These are phyloP conservation scores for Scutellaria baicalensis DNA, from an alignment of 257 asterid species.

Conservation along the genomic window DNA sequence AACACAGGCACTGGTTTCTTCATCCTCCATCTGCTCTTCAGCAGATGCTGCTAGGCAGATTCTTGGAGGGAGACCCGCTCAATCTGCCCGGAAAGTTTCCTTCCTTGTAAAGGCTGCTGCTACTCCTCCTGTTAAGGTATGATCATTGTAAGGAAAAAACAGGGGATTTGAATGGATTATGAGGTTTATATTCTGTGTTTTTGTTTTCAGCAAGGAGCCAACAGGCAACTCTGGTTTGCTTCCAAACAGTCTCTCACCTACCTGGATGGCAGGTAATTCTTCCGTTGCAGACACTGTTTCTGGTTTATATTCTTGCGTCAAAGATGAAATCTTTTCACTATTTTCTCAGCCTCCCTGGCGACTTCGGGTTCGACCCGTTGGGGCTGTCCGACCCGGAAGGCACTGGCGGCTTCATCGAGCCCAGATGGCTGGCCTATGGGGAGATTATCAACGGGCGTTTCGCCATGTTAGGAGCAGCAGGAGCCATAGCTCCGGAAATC, in stretches of 20 bases:
- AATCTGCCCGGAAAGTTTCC: constrained; percentile 52
- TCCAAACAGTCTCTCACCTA: constrained; percentile 19
- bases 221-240: constrained; percentile 24
- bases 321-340: too few relatives aligned
- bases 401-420: constrained; percentile 93
- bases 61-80: constrained; percentile 49
- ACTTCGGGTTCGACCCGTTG: constrained; percentile 89
- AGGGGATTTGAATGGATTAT: neutral
- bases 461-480: constrained; percentile 84
- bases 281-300: neutral
- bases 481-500: constrained; percentile 89
- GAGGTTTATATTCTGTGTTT: neutral
- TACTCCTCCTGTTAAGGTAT: constrained; percentile 82
- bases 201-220: constrained; percentile 18
- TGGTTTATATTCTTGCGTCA: too few relatives aligned
- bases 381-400: constrained; percentile 98
- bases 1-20: constrained; percentile 79
- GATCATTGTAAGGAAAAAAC: neutral
- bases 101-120: constrained; percentile 64
- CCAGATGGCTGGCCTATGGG: constrained; percentile 88
- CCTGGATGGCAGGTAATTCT: constrained; percentile 16
- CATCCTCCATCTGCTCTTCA: constrained; percentile 80
- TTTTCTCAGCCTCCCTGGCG: constrained; percentile 79
- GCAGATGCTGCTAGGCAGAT: constrained; percentile 65
- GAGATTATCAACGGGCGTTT: constrained; percentile 81